phyloP scores from a whole-genome alignment of 2,329 filamentous ascomycete genomes.

The Leptosphaerulina australis region DNA sequence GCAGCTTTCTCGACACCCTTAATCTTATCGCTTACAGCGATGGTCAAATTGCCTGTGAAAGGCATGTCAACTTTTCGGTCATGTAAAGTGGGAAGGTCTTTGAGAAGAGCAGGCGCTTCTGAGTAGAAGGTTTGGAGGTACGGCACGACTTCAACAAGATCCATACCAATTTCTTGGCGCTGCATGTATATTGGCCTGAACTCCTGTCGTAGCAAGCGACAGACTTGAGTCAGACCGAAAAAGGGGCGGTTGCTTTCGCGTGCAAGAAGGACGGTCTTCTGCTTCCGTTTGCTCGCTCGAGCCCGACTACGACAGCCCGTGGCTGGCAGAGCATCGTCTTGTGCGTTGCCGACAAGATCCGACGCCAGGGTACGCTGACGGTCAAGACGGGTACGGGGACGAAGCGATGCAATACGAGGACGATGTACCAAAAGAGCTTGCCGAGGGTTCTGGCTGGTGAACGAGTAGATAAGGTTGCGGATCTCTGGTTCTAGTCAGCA shows the following conservation, averaged over 20 bases:
- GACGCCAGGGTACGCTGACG: constrained; percentile 23
- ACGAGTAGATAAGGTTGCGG: constrained; percentile 36
- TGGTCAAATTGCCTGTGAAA: constrained; percentile 36
- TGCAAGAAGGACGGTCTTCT: not conserved
- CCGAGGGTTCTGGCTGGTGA: constrained; percentile 10
- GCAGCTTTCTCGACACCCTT: constrained; percentile 15
- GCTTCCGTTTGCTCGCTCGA: not conserved
- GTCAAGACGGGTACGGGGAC: constrained; percentile 30
- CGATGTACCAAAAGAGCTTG: constrained; percentile 37
- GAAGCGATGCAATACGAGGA: constrained; percentile 34
- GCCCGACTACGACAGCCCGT: constrained; percentile 1
- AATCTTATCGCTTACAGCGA: constrained; percentile 30
- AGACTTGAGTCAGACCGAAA: constrained; percentile 36
- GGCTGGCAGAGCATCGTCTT: constrained; percentile 14
- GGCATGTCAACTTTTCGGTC: constrained; percentile 23
- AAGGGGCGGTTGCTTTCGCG: constrained; percentile 33
- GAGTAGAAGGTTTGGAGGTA: constrained; percentile 35
- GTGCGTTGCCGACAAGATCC: constrained; percentile 20
- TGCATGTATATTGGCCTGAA: constrained; percentile 33
- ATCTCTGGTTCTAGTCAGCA: constrained; percentile 26
- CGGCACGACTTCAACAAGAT: constrained; percentile 26
- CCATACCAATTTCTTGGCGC: constrained; percentile 36
- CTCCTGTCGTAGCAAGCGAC: constrained; percentile 33
- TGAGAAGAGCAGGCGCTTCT: constrained; percentile 1
- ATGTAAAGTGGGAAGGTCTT: constrained; percentile 3